A percentile compares a stretch with the other conserved stretches of the same genome.
Conservation (phyloP, 345 rosid species). For the Cardiospermum halicacabum region DNA sequence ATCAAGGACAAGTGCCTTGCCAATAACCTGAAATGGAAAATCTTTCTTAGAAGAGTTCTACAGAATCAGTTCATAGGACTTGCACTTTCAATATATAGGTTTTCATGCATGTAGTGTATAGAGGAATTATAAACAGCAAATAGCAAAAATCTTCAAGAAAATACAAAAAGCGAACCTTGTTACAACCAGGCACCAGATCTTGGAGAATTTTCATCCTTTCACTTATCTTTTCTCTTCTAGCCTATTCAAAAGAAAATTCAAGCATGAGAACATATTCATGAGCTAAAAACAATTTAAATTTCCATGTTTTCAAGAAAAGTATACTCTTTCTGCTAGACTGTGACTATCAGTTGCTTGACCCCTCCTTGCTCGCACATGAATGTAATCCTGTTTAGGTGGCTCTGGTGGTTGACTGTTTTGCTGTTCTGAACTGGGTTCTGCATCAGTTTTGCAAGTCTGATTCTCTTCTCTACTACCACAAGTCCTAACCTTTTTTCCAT, state of each 20-base stretch:
- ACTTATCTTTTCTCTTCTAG: slow-evolving; percentile 89
- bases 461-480: slow-evolving; percentile 43
- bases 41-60: slow-evolving; percentile 3
- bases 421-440: slow-evolving; percentile 46
- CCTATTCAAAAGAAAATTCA: slow-evolving; percentile 39
- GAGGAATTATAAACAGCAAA: background rate
- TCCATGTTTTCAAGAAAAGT: slow-evolving; percentile 23
- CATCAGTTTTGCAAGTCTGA: slow-evolving; percentile 36
- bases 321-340: slow-evolving; percentile 95
- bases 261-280: slow-evolving; percentile 18
- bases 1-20: slow-evolving; percentile 86
- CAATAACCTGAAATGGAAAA: slow-evolving; percentile 60
- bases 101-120: background rate
- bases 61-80: background rate
- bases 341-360: slow-evolving; percentile 98
- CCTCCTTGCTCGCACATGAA: slow-evolving; percentile 90
- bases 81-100: background rate
- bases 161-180: slow-evolving; percentile 50
- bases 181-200: slow-evolving; percentile 91
- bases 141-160: background rate
- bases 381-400: slow-evolving; percentile 74
- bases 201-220: slow-evolving; percentile 93
- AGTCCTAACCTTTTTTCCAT: slow-evolving; percentile 48
- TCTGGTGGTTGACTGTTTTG: slow-evolving; percentile 46
- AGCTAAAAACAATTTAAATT: background rate